phyloP scores from a whole-genome alignment of 2,329 filamentous ascomycete genomes.

The Acrocalymma vagum region DNA sequence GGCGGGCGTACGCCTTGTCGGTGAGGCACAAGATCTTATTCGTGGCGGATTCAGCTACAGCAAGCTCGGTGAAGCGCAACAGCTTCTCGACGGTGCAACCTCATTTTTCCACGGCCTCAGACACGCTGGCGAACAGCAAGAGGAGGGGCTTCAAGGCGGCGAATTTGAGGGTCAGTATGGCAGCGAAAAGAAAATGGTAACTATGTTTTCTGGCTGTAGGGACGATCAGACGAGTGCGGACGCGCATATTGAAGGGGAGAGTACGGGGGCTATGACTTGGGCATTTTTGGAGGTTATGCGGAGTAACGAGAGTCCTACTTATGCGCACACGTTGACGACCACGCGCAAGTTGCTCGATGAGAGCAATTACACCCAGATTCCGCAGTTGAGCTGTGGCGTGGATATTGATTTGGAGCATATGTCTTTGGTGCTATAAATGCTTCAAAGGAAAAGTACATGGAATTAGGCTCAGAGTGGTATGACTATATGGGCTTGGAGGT shows the following conservation, averaged over 20 bases:
- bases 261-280: slow-evolving; percentile 58
- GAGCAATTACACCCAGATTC: slow-evolving; percentile 54
- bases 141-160: slow-evolving; percentile 48
- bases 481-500: too few relatives aligned
- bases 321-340: slow-evolving; percentile 50
- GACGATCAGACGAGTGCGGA: slow-evolving; percentile 62
- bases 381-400: slow-evolving; percentile 53
- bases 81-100: slow-evolving; percentile 62
- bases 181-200: slow-evolving; percentile 57
- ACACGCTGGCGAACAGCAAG: slow-evolving; percentile 55
- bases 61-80: slow-evolving; percentile 60
- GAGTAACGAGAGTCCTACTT: slow-evolving; percentile 44
- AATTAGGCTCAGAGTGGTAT: too few relatives aligned
- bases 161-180: slow-evolving; percentile 55
- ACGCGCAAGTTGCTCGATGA: slow-evolving; percentile 49
- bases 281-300: slow-evolving; percentile 57
- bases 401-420: slow-evolving; percentile 52
- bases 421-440: slow-evolving; percentile 32
- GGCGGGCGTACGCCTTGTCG: slow-evolving; percentile 58
- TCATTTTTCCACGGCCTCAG: slow-evolving; percentile 63
- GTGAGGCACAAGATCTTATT: slow-evolving; percentile 60
- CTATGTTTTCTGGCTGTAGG: slow-evolving; percentile 60
- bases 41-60: slow-evolving; percentile 60
- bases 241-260: slow-evolving; percentile 54
- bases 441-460: too few relatives aligned